phyloP scores from a whole-genome alignment of 257 asterid genomes.

The Linaria vulgaris region DNA sequence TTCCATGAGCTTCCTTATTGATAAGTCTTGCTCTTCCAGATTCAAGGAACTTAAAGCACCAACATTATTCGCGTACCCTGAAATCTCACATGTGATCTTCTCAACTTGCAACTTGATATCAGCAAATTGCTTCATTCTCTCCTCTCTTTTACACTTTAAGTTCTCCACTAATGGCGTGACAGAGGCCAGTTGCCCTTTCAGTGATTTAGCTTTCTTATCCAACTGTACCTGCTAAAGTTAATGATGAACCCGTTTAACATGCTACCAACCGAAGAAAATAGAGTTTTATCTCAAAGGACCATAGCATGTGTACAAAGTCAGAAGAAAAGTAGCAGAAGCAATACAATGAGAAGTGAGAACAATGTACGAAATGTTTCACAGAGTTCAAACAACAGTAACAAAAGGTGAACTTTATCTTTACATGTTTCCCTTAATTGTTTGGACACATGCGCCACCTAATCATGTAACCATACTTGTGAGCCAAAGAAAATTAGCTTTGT shows the following conservation, averaged over 20 bases:
- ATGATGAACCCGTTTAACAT: constrained; percentile 18
- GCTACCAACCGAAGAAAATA: background rate
- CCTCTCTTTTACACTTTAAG: constrained; percentile 68
- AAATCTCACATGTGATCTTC: constrained; percentile 73
- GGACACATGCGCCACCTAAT: no score
- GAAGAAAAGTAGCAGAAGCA: background rate
- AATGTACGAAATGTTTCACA: background rate
- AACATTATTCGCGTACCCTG: constrained; percentile 54
- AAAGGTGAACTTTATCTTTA: background rate
- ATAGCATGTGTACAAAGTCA: no score
- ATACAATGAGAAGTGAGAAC: background rate
- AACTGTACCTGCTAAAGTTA: constrained; percentile 46
- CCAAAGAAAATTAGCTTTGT: no score
- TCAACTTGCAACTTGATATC: constrained; percentile 81
- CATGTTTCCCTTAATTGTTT: background rate
- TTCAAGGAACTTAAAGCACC: constrained; percentile 42
- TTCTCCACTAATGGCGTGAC: constrained; percentile 74
- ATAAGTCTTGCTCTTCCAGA: constrained; percentile 73
- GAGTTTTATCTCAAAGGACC: no score
- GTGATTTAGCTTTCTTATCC: constrained; percentile 53
- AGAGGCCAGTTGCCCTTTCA: constrained; percentile 76
- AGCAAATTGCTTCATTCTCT: constrained; percentile 69
- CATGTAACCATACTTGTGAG: no score
- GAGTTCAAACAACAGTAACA: background rate
- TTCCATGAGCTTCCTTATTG: constrained; percentile 75